phyloP scores from a whole-genome alignment of 441 rosid species.

The Adansonia gregorii region DNA sequence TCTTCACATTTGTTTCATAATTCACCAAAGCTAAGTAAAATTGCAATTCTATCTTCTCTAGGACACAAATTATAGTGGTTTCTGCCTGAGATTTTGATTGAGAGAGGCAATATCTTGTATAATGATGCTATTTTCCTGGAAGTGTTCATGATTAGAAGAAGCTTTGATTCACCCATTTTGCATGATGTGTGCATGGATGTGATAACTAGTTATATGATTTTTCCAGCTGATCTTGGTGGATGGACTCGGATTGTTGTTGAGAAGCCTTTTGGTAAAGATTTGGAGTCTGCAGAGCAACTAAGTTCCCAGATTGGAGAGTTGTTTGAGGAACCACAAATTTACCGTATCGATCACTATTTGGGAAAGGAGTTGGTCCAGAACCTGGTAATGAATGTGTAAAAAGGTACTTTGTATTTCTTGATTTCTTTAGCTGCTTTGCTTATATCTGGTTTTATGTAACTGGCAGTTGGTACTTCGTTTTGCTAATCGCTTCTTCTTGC shows the following conservation, averaged over 20 bases:
- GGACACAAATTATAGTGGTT: background rate
- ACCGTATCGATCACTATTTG: constrained; percentile 94
- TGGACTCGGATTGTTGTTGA: constrained; percentile 98
- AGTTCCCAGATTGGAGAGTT: constrained; percentile 87
- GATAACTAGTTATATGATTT: background rate
- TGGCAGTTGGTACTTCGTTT: constrained; percentile 92
- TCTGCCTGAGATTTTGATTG: background rate
- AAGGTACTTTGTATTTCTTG: constrained; percentile 11
- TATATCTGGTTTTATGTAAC: constrained; percentile 28
- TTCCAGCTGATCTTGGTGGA: constrained; percentile 85
- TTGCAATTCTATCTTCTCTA: background rate
- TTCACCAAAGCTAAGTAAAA: constrained; percentile 1
- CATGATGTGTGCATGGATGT: constrained; percentile 51
- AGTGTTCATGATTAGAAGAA: background rate
- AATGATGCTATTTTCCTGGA: background rate
- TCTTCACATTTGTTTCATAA: background rate
- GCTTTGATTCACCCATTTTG: too few relatives aligned
- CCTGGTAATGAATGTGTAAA: constrained; percentile 57
- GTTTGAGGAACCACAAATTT: constrained; percentile 91
- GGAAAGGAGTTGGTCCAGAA: constrained; percentile 99
- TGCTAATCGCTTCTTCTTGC: constrained; percentile 93
- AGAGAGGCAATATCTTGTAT: background rate
- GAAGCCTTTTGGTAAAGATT: constrained; percentile 96
- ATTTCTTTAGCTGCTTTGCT: constrained; percentile 28
- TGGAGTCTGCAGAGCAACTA: constrained; percentile 82